A percentile compares a stretch with the other conserved stretches of the same genome.
These are phyloP conservation scores for Effrenium voratum DNA, from an alignment of 73 alveolate species.

Conservation along the genomic window DNA sequence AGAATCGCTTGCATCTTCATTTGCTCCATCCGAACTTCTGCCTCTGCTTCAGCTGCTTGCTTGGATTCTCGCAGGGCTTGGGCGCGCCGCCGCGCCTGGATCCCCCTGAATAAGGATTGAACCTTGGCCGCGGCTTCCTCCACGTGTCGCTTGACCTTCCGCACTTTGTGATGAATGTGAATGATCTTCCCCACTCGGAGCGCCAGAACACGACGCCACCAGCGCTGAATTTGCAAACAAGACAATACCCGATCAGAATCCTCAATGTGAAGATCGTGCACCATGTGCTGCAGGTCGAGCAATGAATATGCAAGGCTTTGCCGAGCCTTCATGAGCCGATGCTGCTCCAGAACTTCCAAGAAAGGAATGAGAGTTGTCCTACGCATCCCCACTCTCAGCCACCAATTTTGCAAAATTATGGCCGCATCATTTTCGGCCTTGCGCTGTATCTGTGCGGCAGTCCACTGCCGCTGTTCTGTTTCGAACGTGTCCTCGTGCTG, in stretches of 20 bases:
- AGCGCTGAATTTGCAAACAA: slow-evolving; percentile 22
- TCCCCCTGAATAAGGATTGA: slow-evolving; percentile 43
- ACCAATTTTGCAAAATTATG: slow-evolving; percentile 34
- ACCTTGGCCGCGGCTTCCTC: slow-evolving; percentile 49
- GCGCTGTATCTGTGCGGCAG: background rate
- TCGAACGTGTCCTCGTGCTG: background rate
- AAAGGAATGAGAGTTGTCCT: background rate
- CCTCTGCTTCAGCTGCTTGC: slow-evolving; percentile 65
- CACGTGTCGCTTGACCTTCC: slow-evolving; percentile 2
- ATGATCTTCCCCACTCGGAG: slow-evolving; percentile 49
- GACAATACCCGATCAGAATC: slow-evolving; percentile 36
- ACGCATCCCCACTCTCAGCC: slow-evolving; percentile 69
- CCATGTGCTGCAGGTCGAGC: slow-evolving; percentile 54
- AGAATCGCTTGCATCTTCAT: slow-evolving; percentile 73
- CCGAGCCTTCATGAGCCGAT: slow-evolving; percentile 37
- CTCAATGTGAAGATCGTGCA: slow-evolving; percentile 67
- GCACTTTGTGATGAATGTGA: slow-evolving; percentile 35
- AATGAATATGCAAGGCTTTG: background rate
- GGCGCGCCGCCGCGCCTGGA: slow-evolving; percentile 13
- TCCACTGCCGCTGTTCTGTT: slow-evolving; percentile 34
- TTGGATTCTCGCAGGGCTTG: slow-evolving; percentile 5
- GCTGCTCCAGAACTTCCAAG: slow-evolving; percentile 42
- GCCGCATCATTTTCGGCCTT: slow-evolving; percentile 44
- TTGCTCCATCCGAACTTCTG: slow-evolving; percentile 58
- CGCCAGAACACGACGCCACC: slow-evolving; percentile 75